Evolutionary conservation across 2,329 filamentous ascomycete species (phyloP).

Genomic region (Aureobasidium sp.): DNA sequence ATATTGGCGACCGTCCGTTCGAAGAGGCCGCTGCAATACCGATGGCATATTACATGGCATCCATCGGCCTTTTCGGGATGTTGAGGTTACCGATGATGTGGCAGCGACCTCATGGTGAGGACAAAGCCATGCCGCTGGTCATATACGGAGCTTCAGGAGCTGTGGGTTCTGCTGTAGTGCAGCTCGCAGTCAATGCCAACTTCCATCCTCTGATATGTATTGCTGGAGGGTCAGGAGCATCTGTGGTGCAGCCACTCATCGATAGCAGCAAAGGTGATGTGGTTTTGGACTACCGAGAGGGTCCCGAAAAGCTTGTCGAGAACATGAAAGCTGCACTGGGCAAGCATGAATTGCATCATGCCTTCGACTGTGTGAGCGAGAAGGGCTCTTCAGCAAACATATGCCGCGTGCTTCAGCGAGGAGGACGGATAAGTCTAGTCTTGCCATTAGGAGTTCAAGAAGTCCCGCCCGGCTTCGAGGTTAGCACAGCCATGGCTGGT

Average conservation of each 20-base stretch:
- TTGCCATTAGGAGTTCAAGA: constrained; percentile 13
- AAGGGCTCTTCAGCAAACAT: constrained; percentile 29
- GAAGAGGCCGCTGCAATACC: constrained; percentile 46
- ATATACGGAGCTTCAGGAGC: background rate
- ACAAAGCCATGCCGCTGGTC: constrained; percentile 33
- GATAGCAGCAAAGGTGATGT: constrained; percentile 45
- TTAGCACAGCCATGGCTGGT: background rate
- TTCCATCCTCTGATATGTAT: background rate
- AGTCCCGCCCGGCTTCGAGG: constrained; percentile 16
- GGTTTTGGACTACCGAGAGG: constrained; percentile 48
- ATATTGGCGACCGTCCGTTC: constrained; percentile 30
- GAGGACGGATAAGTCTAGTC: constrained; percentile 26
- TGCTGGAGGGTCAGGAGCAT: background rate
- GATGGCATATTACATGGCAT: constrained; percentile 46
- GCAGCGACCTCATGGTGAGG: constrained; percentile 34
- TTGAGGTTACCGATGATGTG: constrained; percentile 44
- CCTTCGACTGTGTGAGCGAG: constrained; percentile 15
- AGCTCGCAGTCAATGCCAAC: background rate
- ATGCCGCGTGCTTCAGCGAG: constrained; percentile 27
- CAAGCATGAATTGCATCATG: background rate
- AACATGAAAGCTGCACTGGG: constrained; percentile 18
- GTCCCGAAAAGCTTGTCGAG: constrained; percentile 22
- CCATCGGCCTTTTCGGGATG: constrained; percentile 40
- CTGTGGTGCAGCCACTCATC: background rate
- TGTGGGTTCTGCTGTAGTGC: background rate